Evolutionary conservation across 2,329 filamentous ascomycete genomes (phyloP).

Genomic region (Plectosphaerella cucumerina): DNA sequence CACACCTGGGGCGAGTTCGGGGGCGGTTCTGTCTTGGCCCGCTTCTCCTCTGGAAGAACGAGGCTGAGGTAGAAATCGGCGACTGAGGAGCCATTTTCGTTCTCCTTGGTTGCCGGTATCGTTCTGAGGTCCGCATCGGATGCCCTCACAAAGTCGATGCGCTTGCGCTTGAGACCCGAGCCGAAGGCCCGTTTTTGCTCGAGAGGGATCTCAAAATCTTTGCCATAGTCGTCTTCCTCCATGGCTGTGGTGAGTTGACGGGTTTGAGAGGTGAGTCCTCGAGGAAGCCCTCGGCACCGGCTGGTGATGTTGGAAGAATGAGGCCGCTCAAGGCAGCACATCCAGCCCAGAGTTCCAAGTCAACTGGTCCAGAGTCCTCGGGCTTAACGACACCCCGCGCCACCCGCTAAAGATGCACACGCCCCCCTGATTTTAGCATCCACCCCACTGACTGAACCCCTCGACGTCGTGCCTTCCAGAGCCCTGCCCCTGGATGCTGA

Average conservation of each 20-base stretch:
- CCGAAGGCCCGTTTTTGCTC: conserved; percentile 52
- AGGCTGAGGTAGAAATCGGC: conserved; percentile 64
- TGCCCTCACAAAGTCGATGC: conserved; percentile 55
- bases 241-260: background rate
- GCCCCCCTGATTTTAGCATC: no score
- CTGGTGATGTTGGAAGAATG: no score
- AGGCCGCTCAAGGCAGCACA: no score
- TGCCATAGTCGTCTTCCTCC: conserved; percentile 20
- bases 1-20: conserved; percentile 18
- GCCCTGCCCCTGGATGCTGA: no score
- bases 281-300: no score
- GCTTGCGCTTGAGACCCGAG: conserved; percentile 48
- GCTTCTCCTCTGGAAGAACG: conserved; percentile 46
- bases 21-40: background rate
- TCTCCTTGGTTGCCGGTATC: conserved; percentile 18
- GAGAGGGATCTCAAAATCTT: conserved; percentile 45
- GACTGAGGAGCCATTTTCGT: conserved; percentile 24
- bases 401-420: no score
- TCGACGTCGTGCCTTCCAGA: no score
- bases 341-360: no score
- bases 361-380: no score
- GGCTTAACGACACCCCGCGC: no score
- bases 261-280: no score
- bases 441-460: no score
- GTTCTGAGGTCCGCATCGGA: conserved; percentile 30